Percentiles rank a stretch among this genome's conserved stretches.
Evolutionary conservation across 305 asterid species (phyloP).

Genomic region (Fraxinus nigra): DNA sequence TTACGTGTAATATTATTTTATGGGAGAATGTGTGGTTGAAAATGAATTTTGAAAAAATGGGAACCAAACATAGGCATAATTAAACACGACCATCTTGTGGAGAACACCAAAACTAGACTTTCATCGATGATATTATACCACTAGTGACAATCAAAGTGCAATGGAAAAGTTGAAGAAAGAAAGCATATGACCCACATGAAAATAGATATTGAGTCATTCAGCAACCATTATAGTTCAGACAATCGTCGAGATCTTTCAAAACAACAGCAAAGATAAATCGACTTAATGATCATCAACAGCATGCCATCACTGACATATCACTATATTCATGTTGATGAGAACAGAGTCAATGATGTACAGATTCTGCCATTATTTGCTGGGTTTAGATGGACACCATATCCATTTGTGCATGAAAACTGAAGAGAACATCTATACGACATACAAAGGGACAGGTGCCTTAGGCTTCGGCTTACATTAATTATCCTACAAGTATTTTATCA

Average conservation of each 20-base stretch:
- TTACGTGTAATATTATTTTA: background rate
- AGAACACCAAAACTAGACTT: background rate
- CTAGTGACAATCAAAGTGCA: background rate
- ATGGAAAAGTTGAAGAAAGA: background rate
- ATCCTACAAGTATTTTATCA: background rate
- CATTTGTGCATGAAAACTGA: background rate
- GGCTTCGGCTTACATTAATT: background rate
- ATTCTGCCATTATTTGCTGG: background rate
- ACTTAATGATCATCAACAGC: background rate
- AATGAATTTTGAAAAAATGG: background rate
- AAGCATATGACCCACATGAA: background rate
- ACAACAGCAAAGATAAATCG: conserved; percentile 6
- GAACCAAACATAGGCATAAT: background rate
- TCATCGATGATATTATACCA: background rate
- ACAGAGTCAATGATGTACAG: background rate
- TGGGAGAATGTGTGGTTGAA: background rate
- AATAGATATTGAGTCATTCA: background rate
- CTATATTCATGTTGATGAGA: background rate
- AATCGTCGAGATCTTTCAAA: background rate
- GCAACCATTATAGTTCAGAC: conserved; percentile 1
- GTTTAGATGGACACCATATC: background rate
- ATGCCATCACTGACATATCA: background rate
- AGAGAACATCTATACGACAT: background rate
- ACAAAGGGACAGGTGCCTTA: background rate
- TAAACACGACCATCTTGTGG: background rate